phyloP scores from a whole-genome alignment of 1,284 basidiomycete species.

The Ceratobasidium sp. region DNA sequence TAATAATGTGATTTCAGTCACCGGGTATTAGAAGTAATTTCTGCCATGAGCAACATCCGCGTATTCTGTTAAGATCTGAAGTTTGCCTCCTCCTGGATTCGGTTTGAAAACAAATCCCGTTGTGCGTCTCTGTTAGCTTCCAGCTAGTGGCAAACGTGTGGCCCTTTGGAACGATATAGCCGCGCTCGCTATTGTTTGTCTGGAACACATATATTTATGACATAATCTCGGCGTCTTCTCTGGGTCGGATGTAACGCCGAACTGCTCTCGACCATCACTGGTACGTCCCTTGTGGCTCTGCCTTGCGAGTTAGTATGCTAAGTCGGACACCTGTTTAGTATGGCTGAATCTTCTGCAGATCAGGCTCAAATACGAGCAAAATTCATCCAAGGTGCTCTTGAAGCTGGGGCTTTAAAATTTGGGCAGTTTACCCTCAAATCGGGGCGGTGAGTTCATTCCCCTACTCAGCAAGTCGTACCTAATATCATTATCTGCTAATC shows the following conservation, averaged over 20 bases:
- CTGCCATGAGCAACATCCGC: too few species aligned
- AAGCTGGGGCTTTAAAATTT: conserved; percentile 84
- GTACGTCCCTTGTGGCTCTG: not conserved
- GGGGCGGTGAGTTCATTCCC: conserved; percentile 75
- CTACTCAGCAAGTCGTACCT: conserved; percentile 25
- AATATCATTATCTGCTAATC: conserved; percentile 29
- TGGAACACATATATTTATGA: not conserved
- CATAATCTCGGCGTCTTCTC: not conserved
- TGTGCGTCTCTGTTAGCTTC: too few species aligned
- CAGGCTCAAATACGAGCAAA: conserved; percentile 51
- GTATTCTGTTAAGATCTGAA: too few species aligned
- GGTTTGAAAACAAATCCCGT: too few species aligned
- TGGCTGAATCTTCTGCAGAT: too few species aligned
- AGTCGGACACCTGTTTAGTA: not conserved
- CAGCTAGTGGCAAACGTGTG: too few species aligned
- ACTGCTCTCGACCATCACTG: not conserved
- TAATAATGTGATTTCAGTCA: too few species aligned
- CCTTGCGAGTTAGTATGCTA: not conserved
- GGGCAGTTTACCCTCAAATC: conserved; percentile 94
- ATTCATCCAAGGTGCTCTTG: conserved; percentile 64
- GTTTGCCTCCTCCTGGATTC: too few species aligned
- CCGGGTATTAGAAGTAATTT: too few species aligned
- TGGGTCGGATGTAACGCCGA: not conserved
- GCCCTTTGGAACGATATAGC: not conserved
- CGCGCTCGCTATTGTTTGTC: not conserved